Evolutionary conservation across 257 asterid genomes (phyloP), one percentile per base, ranked within the genome.

Genomic region (Orobanche coerulescens): DNA sequence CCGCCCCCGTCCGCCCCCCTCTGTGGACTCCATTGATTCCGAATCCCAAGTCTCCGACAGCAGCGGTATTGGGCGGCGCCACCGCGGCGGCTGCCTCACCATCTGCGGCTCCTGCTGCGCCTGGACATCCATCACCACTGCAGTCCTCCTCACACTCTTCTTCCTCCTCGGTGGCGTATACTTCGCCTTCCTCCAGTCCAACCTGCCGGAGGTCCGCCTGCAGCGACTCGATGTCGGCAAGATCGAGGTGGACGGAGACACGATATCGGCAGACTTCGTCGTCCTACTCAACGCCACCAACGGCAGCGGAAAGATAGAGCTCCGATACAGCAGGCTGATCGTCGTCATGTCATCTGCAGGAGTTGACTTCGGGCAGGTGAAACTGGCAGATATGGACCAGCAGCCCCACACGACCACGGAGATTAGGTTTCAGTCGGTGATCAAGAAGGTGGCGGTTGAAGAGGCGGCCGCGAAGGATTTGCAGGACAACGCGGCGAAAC

Each of bases 151-250:
- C 4, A 24, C 77, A 58, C 30, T 69, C 3, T 7, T 44, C 58
- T 59, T 75, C 64, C 59, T 76, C 51, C 5, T n/a, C 16, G 74
- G 74, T n/a, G 62, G 74, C 44, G 9, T 69, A 0, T 69, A 61
- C 23, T 80, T 56, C 71, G 52, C 73, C 19, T 69, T 71, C 75
- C 69, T 80, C 59, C 72, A 64, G 31, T 73, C 82, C 6, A 73
- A 71, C 55, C 65, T 80, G 1, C 86, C 85, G 12, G 58, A 71
- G 2, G 71, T 76, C 53, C 77, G 62, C 28, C 49, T 76, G 62
- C 81, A 66, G 16, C 65, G 71, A 20, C 68, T 80, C 52, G 73
- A 76, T 51, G 58, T 80, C 2, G 1, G 28, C 48, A 14, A 1
- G 12, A 42, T 75, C 59, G 52, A 39, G 18, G 23, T 58, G 7